These are phyloP conservation scores for Ganoderma leucocontextum DNA, from an alignment of 1,284 basidiomycete species.

Conservation along the genomic window DNA sequence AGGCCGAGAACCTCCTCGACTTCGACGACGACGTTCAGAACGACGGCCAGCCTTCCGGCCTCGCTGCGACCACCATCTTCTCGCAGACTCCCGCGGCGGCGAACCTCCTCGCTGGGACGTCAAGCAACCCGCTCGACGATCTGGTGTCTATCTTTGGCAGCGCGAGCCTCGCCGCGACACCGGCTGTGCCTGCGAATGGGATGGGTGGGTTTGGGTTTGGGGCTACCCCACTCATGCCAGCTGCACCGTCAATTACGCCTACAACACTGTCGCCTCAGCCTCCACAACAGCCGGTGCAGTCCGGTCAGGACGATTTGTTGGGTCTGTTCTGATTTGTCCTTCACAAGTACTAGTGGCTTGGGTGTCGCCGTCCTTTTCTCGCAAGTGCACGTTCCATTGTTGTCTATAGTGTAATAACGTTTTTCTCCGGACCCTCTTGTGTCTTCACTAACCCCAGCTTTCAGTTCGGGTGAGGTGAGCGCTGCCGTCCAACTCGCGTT, in stretches of 20 bases:
- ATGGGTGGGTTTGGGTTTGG: conserved; percentile 41
- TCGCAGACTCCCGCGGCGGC: conserved; percentile 76
- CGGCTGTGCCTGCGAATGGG: conserved; percentile 30
- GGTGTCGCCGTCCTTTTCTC: not conserved
- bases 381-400: conserved; percentile 8
- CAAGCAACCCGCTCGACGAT: conserved; percentile 89
- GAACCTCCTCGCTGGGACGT: conserved; percentile 73
- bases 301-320: conserved; percentile 55
- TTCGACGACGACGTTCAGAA: conserved; percentile 79
- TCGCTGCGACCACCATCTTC: conserved; percentile 79
- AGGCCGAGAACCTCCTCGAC: conserved; percentile 95
- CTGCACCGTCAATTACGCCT: conserved; percentile 29
- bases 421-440: not conserved
- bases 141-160: conserved; percentile 88
- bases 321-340: conserved; percentile 36
- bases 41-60: conserved; percentile 71
- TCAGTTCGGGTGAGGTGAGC: not conserved
- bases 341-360: not conserved
- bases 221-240: conserved; percentile 20
- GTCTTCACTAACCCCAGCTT: not conserved
- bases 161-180: conserved; percentile 42
- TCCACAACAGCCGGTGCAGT: conserved; percentile 41
- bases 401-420: conserved; percentile 10
- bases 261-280: conserved; percentile 30
- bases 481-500: not conserved